Evolutionary conservation across 2,329 filamentous ascomycete species (phyloP), one percentile per base, ranked within the genome.

Genomic region (Talaromyces pinophilus): DNA sequence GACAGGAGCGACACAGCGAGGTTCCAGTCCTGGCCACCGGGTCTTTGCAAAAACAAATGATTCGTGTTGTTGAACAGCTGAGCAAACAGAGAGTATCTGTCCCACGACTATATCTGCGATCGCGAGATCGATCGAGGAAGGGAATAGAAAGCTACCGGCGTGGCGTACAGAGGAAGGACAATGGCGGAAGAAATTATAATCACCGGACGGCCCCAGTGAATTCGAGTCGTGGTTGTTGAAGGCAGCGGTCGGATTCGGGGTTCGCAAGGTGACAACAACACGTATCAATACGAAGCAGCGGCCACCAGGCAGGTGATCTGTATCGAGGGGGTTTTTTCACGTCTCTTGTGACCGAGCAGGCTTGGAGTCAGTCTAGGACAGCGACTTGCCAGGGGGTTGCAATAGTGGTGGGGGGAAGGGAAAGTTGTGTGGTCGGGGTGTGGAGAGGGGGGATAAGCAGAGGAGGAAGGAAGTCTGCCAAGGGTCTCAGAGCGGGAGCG

Each of bases 381-480:
- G 62, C 35, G 33, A 52, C 38, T 57, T 59, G 22, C n/a, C 25
- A 46, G 40, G 62, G 62, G 40, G 40, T 57, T 52, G 62, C 28
- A 38, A 33, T 59, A 40, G 40, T 59, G 40, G 52, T 54, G 62
- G 62, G 50, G 44, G 46, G 38, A 38, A 38, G 40, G 19, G 61
- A 55, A 50, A 52, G 46, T 57, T 62, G 61, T 54, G 48, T 64
- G 50, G 62, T 57, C 42, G 50, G 48, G 42, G 50, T 44, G 62
- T 59, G 62, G 52, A 42, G 62, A 64, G 48, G 54, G 10, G 61
- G 35, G 28, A 54, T 50, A 28, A 28, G 22, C 22, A 50, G n/a
- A 42, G 38, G 19, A 44, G 35, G 42, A 30, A 55, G 38, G 19
- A 28, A 35, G 8, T 25, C 30, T 15, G 59, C 59, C 59, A 62